These are phyloP conservation scores for Stephanodiscus triporus DNA, from an alignment of 108 stramenopile genomes.

Conservation along the genomic window DNA sequence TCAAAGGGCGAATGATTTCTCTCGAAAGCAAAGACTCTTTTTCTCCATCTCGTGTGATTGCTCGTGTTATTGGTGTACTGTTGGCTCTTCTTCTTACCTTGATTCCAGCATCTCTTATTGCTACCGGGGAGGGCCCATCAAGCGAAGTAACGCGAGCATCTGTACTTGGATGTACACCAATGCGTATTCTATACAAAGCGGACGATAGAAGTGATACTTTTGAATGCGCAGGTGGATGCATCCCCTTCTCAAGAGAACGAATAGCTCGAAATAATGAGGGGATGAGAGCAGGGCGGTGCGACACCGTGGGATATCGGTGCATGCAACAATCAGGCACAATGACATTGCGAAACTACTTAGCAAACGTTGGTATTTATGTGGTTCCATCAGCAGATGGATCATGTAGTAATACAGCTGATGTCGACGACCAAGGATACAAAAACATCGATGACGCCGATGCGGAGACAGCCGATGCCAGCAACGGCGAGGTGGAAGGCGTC, in stretches of 20 bases:
- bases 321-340: constrained; percentile 33
- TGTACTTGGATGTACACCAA: constrained; percentile 44
- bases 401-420: constrained; percentile 12
- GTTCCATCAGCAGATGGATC: constrained; percentile 40
- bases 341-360: constrained; percentile 27
- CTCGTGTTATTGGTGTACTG: constrained; percentile 38
- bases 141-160: constrained; percentile 46
- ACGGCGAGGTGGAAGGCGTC: constrained; percentile 13
- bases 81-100: constrained; percentile 41
- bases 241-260: constrained; percentile 33
- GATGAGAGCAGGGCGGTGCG: constrained; percentile 46
- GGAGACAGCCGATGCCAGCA: constrained; percentile 18
- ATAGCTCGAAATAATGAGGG: constrained; percentile 30
- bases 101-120: constrained; percentile 48
- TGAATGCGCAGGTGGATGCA: constrained; percentile 48
- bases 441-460: constrained; percentile 16
- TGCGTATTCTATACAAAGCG: constrained; percentile 40
- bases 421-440: constrained; percentile 17
- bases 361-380: constrained; percentile 38
- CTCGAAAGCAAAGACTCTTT: constrained; percentile 8
- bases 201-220: constrained; percentile 22
- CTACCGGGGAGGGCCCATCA: constrained; percentile 33
- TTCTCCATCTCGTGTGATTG: constrained; percentile 25
- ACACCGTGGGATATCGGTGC: constrained; percentile 47
- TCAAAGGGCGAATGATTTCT: constrained; percentile 22